A percentile compares a stretch with the other conserved stretches of the same genome.
phyloP scores from a whole-genome alignment of 176 grass and related monocot genomes.

The Carex parvula region DNA sequence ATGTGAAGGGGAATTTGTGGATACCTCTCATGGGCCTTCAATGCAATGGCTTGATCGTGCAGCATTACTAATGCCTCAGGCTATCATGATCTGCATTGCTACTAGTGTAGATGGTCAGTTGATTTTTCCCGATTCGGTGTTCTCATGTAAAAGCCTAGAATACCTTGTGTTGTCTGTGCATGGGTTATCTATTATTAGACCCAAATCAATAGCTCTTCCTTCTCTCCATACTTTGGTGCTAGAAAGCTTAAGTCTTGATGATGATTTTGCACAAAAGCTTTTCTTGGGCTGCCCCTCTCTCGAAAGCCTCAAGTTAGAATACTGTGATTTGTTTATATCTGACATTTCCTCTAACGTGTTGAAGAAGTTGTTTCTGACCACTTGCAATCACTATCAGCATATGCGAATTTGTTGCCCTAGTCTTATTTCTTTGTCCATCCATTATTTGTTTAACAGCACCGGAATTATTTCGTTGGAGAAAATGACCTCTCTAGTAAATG shows the following conservation, averaged over 20 bases:
- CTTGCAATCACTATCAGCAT: neutral
- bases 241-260: neutral
- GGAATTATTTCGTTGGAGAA: neutral
- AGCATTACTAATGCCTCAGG: neutral
- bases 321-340: neutral
- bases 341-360: neutral
- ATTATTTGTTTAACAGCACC: neutral
- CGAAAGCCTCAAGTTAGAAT: neutral
- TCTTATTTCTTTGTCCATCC: neutral
- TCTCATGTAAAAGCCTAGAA: neutral
- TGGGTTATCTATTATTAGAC: neutral
- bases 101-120: rapidly evolving
- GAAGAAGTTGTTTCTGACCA: neutral
- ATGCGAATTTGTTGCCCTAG: neutral
- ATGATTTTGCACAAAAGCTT: neutral
- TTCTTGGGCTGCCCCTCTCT: neutral
- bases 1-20: neutral
- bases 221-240: neutral
- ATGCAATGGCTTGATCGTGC: neutral
- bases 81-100: neutral
- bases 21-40: neutral
- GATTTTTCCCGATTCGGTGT: neutral
- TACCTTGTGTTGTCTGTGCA: neutral
- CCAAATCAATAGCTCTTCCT: neutral
- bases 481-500: neutral